Conservation (phyloP, 768 basidiomycete species). For the Lyophyllum atratum region DNA sequence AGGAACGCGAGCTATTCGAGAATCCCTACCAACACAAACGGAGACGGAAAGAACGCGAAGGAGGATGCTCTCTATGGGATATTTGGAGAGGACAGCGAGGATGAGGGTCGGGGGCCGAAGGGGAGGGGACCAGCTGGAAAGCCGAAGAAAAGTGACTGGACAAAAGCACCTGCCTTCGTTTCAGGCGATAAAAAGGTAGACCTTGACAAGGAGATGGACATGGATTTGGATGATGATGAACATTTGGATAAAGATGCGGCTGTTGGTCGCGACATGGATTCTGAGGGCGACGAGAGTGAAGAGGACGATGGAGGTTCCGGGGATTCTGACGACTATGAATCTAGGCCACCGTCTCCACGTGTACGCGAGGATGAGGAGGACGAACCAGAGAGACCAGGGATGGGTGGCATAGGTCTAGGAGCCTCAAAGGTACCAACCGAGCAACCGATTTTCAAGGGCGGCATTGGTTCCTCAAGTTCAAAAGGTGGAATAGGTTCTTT, state of each 20-base stretch:
- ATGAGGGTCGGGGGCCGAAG: conserved; percentile 42
- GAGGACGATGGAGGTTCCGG: conserved; percentile 42
- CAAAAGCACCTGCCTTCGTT: conserved; percentile 78
- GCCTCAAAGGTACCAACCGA: conserved; percentile 7
- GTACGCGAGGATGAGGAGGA: conserved; percentile 54
- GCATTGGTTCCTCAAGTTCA: conserved; percentile 33
- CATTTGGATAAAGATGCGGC: conserved; percentile 32
- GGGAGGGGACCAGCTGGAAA: conserved; percentile 25
- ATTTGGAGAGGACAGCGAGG: conserved; percentile 72
- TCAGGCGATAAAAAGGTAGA: conserved; percentile 56
- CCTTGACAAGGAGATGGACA: conserved; percentile 39
- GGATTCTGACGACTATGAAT: conserved; percentile 42
- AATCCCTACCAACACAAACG: conserved; percentile 77
- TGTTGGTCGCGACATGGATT: conserved; percentile 29
- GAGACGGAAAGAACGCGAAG: conserved; percentile 60
- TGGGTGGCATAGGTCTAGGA: conserved; percentile 46
- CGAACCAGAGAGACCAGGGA: conserved; percentile 35
- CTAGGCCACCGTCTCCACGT: conserved; percentile 59
- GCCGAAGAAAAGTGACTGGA: conserved; percentile 61
- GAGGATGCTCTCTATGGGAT: conserved; percentile 79
- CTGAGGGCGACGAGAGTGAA: conserved; percentile 38
- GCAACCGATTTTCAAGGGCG: conserved; percentile 15
- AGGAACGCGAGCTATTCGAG: conserved; percentile 75
- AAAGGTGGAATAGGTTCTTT: conserved; percentile 45
- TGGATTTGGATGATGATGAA: conserved; percentile 27